Evolutionary conservation across 169 alveolate species (phyloP), one percentile per base, ranked within the genome.

Genomic region (Plasmodium gaboni): DNA sequence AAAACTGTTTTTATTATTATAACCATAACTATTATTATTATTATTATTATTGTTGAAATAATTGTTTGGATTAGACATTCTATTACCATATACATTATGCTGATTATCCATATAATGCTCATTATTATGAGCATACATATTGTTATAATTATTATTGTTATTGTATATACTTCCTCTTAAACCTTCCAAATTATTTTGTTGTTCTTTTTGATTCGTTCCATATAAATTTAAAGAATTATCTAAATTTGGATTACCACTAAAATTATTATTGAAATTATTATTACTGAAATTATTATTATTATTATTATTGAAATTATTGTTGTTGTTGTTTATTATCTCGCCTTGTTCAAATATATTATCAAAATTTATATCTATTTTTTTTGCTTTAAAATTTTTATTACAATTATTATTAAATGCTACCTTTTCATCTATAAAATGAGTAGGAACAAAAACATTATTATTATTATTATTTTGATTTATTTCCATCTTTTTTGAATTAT

Each of bases 311-410:
- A 48, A 17, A 13, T 13, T 22, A 22, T 15, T 9, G 12, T n/a
- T 51, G 38, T 72, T 53, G 15, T 67, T 67, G 7, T 46, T 61
- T 26, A 67, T 67, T 61, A 15, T 71, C 12, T 61, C 69, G 32
- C 57, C 65, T 48, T 80, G 85, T 55, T 67, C 67, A 46, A 80
- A 55, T 22, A 76, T 76, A 26, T 80, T 80, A 48, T 80, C 90
- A 68, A 80, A 80, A 70, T 80, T 69, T 9, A 80, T 80, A 63
- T 80, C 90, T 22, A 80, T 80, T 80, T 80, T 80, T 80, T 80
- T 80, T 7, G 90, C 90, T 61, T 80, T 80, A 70, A 80, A 80
- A 68, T 80, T 80, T 80, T 80, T 80, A 61, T 80, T 80, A 48
- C 67, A 51, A 26, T 28, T 67, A 15, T 32, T 32, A 24, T 80